Base-by-base conservation (phyloP, 2,329 filamentous ascomycete species). In the Niveomyces coronatus region DNA sequence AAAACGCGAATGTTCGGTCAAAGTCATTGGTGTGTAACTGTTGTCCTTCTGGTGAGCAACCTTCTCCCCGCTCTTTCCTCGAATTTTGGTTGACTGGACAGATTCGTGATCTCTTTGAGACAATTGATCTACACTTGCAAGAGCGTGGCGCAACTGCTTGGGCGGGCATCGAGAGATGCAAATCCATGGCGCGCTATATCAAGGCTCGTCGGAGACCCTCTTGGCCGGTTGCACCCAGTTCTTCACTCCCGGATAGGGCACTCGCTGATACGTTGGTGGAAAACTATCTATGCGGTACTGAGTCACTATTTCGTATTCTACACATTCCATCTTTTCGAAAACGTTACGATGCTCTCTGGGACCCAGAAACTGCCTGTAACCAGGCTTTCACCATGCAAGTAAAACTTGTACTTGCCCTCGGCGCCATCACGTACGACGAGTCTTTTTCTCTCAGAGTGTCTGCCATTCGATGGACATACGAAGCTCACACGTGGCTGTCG, bases 341-440 rank as follows among this genome's bases (percentile, higher is more conserved):
- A 6, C 61, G 66, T 3, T 76, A 73, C 15, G 67, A 74, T 17
- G 58, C 61, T 0, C 45, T 74, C 1, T 79, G 74, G 73, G 26
- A 28, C 1, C 45, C 53, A 1, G 45, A 47, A 0, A 22, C 41
- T 0, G 41, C 53, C 2, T 49, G 57, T 0, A 60, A 66, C 28
- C 54, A 52, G 2, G 55, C 53, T 0, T 79, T 79, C 34, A 42
- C 76, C 1, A 62, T 76, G 11, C 73, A 73, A 31, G 44, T 79
- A 3, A 76, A 78, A 45, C 55, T 80, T 0, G 63, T 78, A 0
- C 52, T 79, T 4, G 72, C 76, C 0, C 65, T 79, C 14, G 76
- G 75, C 1, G 64, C 71, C 1, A 56, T 61, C 2, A 56, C 59
- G 0, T 66, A 71, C 40, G 70, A 78, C 36, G 61, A 68, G 0